phyloP scores from a whole-genome alignment of 352 stramenopile species.

The Pythium pectinolyticum region DNA sequence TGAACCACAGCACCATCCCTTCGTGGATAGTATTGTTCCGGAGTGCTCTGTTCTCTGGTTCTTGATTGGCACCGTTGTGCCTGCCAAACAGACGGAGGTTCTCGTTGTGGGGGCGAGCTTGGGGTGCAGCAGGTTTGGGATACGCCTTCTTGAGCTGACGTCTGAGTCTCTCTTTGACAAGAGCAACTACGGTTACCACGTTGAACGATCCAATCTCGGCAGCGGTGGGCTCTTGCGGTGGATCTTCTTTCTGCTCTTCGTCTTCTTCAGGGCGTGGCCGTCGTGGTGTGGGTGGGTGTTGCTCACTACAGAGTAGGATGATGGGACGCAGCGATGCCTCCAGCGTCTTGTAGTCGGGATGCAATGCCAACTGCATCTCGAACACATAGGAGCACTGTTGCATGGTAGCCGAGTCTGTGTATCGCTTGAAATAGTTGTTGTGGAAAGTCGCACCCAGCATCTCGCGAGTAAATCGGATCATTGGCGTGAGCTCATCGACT shows the following conservation, averaged over 20 bases:
- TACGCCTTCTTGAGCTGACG: not conserved
- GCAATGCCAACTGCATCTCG: not conserved
- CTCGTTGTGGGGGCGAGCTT: not conserved
- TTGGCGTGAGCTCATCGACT: not conserved
- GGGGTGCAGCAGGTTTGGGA: too few relatives aligned
- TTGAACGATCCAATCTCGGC: not conserved
- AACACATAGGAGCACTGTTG: not conserved
- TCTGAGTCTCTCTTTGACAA: not conserved
- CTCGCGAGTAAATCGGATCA: not conserved
- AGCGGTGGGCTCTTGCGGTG: not conserved
- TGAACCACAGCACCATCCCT: not conserved
- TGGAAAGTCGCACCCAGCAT: not conserved
- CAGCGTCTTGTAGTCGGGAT: not conserved
- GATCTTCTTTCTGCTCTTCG: not conserved
- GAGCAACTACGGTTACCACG: not conserved
- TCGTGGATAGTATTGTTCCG: not conserved
- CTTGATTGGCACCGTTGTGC: not conserved
- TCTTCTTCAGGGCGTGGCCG: not conserved
- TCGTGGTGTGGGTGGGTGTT: not conserved
- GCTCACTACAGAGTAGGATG: not conserved
- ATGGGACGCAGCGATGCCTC: not conserved
- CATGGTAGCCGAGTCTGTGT: not conserved
- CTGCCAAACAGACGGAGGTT: not conserved
- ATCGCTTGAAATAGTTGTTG: not conserved
- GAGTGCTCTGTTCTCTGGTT: not conserved